phyloP scores from a whole-genome alignment of 164 flowering plant species.

The Berberis thunbergii region DNA sequence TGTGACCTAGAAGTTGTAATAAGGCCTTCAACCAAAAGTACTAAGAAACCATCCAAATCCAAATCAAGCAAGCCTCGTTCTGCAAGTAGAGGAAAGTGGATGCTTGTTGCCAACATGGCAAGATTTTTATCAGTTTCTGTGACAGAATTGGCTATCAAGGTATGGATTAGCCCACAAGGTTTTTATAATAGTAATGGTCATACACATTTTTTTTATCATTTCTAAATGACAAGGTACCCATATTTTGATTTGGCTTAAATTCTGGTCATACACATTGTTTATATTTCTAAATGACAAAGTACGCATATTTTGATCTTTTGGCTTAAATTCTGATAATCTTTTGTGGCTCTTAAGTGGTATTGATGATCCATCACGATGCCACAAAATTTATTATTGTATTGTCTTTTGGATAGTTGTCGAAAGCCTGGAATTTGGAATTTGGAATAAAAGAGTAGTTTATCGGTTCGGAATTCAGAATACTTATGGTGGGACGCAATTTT shows the following conservation, averaged over 20 bases:
- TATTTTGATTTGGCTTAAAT: background rate
- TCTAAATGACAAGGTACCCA: background rate
- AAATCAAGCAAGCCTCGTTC: constrained; percentile 44
- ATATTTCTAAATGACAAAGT: no score
- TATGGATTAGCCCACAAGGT: constrained; percentile 12
- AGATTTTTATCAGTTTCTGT: constrained; percentile 82
- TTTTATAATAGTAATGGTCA: background rate
- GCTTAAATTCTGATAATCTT: no score
- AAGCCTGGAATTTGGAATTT: no score
- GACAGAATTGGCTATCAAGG: constrained; percentile 80
- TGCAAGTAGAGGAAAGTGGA: constrained; percentile 92
- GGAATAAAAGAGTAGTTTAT: no score
- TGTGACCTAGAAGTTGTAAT: constrained; percentile 79
- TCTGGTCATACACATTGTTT: no score
- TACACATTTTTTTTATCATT: background rate
- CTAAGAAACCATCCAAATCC: constrained; percentile 29
- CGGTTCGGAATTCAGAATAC: no score
- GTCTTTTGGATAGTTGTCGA: no score
- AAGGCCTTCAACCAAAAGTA: constrained; percentile 44
- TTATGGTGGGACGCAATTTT: no score
- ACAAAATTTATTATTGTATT: no score
- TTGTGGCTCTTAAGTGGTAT: no score
- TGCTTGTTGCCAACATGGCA: constrained; percentile 83
- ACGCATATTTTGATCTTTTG: no score
- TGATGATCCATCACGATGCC: no score